Conservation (phyloP, 192 early-diverging fungal genomes). For the Lunasporangiospora selenospora region DNA sequence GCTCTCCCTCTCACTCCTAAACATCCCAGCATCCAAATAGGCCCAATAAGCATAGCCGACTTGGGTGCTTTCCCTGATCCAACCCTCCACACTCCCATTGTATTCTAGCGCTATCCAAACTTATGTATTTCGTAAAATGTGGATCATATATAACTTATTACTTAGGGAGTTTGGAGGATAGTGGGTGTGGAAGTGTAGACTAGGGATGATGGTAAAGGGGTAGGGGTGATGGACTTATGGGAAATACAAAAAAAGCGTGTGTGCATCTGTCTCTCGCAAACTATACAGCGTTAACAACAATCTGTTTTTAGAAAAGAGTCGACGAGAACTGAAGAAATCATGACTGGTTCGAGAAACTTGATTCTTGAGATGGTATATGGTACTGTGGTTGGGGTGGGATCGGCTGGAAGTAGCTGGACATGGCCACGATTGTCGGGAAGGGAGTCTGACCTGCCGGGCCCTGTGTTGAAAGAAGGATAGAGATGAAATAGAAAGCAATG, state of each 20-base stretch:
- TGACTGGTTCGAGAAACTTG: neutral
- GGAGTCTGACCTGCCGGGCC: slow-evolving; percentile 45
- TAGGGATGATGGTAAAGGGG: neutral
- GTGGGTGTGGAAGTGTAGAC: neutral
- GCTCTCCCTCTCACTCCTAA: too few relatives aligned
- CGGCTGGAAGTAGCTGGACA: slow-evolving; percentile 35
- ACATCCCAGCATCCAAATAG: neutral
- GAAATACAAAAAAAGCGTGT: neutral
- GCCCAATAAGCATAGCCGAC: too few relatives aligned
- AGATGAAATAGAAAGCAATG: neutral
- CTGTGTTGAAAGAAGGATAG: neutral
- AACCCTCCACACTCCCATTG: too few relatives aligned
- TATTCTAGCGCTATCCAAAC: too few relatives aligned
- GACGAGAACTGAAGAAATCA: neutral
- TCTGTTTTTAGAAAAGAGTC: neutral
- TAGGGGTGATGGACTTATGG: neutral
- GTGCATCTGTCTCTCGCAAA: neutral
- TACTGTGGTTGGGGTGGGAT: neutral
- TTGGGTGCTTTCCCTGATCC: too few relatives aligned
- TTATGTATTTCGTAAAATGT: neutral
- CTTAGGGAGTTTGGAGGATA: neutral
- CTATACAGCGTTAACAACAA: neutral
- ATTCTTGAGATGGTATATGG: neutral
- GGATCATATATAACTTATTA: neutral
- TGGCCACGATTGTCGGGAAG: slow-evolving; percentile 29